phyloP scores from a whole-genome alignment of 306 rosid species.

The Acacia melanoxylon region DNA sequence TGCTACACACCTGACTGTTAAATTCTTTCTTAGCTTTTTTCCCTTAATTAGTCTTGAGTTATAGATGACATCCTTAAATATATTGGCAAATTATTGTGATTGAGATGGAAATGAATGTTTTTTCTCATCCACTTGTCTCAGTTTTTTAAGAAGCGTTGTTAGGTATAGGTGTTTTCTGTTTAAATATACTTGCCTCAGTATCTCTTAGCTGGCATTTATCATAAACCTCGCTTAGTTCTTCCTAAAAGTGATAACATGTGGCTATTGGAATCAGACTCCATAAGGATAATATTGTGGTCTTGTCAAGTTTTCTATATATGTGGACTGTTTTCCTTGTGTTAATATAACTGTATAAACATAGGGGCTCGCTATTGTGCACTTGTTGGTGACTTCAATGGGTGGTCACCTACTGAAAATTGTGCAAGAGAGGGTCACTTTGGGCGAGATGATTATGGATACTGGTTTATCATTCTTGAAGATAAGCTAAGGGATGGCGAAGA shows the following conservation, averaged over 20 bases:
- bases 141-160: constrained; percentile 16
- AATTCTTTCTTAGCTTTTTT: constrained; percentile 3
- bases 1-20: not conserved
- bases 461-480: constrained; percentile 93
- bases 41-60: not conserved
- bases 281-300: not conserved
- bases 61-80: not conserved
- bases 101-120: constrained; percentile 1
- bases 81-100: constrained; percentile 16
- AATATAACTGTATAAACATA: constrained; percentile 34
- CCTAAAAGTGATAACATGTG: not conserved
- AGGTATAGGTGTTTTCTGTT: not conserved
- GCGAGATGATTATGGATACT: constrained; percentile 92
- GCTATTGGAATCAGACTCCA: constrained; percentile 16
- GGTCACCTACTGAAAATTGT: constrained; percentile 87
- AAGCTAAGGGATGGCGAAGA: constrained; percentile 82
- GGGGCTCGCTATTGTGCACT: constrained; percentile 97
- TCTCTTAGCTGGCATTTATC: constrained; percentile 1
- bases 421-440: constrained; percentile 93
- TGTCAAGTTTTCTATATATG: constrained; percentile 15
- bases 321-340: constrained; percentile 8
- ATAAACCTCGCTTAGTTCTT: constrained; percentile 19
- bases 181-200: constrained; percentile 3
- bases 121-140: constrained; percentile 7
- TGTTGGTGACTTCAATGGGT: constrained; percentile 82